Base-by-base conservation (phyloP, 1,284 basidiomycete genomes). In the Melampsora larici-populina region DNA sequence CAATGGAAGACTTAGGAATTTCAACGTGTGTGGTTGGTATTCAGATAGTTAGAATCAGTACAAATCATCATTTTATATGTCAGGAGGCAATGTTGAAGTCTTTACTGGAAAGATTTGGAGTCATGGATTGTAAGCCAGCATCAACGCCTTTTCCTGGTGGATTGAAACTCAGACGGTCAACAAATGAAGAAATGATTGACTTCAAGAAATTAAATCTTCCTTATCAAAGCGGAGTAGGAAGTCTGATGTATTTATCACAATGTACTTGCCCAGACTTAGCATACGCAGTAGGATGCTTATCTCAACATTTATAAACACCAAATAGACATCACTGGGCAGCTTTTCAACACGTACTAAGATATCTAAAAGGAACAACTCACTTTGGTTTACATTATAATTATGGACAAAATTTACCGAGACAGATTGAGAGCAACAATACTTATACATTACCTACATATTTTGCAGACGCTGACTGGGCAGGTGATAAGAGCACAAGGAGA, bases 251-350 rank as follows among this genome's bases (percentile, higher is more conserved):
- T 31, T 15, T 75, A 4, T 18, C 48, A 1, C 29, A 49, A 1
- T 51, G 63, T 26, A 75, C 72, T 5, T 46, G 48, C 1, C 64
- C 64, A 15, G 58, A 74, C 36, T 46, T 66, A 24, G 29, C 60
- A 15, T 74, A 48, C 51, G 62, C 63, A 24, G 46, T 66, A 21
- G 64, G 72, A 17, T n/a, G 26, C 18, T 43, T 75, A 7, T 75
- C 72, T 13, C 24, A 33, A 49, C 64, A 64, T 62, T 63, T 75
- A 18, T 31, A 75, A 49, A 51, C 40, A 58, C 72, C 64, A 36
- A 40, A 36, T 24, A 64, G 48, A 40, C 40, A 31, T 13, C 72
- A 75, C 24, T 75, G 72, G 72, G 49, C 65, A 18, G 31, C 64
- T 7, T 66, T 46, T 17, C 49, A 49, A 13, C 62, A 67, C 11